A percentile compares a stretch with the other conserved stretches of the same genome.
These are phyloP conservation scores for Rhizoclosmatium globosum DNA, from an alignment of 192 early-diverging fungal species.

Conservation along the genomic window DNA sequence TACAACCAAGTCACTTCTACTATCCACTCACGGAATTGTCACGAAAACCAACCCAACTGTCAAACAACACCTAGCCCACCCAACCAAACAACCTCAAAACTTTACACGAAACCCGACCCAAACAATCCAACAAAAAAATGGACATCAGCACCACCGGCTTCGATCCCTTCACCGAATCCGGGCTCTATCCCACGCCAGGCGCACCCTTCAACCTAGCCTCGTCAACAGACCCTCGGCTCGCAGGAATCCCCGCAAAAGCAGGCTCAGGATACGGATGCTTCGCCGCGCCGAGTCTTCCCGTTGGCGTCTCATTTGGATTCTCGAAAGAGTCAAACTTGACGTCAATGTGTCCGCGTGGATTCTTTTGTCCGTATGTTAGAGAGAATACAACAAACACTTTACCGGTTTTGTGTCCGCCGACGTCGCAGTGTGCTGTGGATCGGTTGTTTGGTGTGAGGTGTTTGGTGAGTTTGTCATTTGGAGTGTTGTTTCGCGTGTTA, in stretches of 20 bases:
- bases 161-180: neutral
- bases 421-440: conserved; percentile 30
- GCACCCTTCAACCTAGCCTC: neutral
- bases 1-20: too few relatives aligned
- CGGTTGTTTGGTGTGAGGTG: conserved; percentile 35
- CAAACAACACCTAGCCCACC: too few relatives aligned
- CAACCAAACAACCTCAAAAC: too few relatives aligned
- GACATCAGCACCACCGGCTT: neutral
- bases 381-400: conserved; percentile 20
- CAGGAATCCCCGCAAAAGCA: neutral
- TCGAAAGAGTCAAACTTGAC: neutral
- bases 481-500: neutral
- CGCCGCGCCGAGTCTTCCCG: neutral
- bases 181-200: neutral
- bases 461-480: conserved; percentile 6
- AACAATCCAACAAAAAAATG: neutral
- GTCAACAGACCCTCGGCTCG: neutral
- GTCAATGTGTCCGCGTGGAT: conserved; percentile 36
- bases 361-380: conserved; percentile 43
- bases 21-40: too few relatives aligned
- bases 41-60: too few relatives aligned
- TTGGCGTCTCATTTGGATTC: conserved; percentile 22
- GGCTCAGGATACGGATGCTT: conserved; percentile 35
- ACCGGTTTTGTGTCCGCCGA: conserved; percentile 45
- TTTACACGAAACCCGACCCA: neutral